Evolutionary conservation across 2,329 filamentous ascomycete genomes (phyloP).

Genomic region (Paraconiothyrium sp.): DNA sequence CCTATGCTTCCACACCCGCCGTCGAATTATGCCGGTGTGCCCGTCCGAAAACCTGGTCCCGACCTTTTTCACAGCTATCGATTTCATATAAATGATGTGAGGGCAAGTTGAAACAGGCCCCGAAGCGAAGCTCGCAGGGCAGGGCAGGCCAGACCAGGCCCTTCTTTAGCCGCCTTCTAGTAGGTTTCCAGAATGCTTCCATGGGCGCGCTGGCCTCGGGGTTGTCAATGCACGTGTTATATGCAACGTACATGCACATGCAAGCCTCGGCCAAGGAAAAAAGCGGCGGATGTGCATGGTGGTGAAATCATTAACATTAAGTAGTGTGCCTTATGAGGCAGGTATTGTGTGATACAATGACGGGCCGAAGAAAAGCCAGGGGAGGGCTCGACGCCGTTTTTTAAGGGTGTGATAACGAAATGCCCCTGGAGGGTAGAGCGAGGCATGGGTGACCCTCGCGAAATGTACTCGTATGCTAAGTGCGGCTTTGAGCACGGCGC

Average conservation of each 20-base stretch:
- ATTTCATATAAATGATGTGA: neutral
- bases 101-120: neutral
- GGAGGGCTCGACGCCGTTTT: neutral
- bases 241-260: neutral
- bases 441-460: neutral
- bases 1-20: neutral
- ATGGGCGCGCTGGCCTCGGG: neutral
- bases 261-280: neutral
- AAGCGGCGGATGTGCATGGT: neutral
- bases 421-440: no score
- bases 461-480: neutral
- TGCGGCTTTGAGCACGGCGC: no score
- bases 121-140: neutral
- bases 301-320: conserved; percentile 12
- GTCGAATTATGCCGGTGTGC: neutral
- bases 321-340: conserved; percentile 3
- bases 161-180: conserved; percentile 10
- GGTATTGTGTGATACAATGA: neutral
- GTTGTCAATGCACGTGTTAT: neutral
- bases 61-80: neutral
- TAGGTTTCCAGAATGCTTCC: conserved; percentile 18
- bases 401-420: neutral
- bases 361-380: neutral
- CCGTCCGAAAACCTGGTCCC: neutral
- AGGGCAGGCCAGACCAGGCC: neutral